Evolutionary conservation across 2,329 filamentous ascomycete genomes (phyloP).

Genomic region (Apiospora marii): DNA sequence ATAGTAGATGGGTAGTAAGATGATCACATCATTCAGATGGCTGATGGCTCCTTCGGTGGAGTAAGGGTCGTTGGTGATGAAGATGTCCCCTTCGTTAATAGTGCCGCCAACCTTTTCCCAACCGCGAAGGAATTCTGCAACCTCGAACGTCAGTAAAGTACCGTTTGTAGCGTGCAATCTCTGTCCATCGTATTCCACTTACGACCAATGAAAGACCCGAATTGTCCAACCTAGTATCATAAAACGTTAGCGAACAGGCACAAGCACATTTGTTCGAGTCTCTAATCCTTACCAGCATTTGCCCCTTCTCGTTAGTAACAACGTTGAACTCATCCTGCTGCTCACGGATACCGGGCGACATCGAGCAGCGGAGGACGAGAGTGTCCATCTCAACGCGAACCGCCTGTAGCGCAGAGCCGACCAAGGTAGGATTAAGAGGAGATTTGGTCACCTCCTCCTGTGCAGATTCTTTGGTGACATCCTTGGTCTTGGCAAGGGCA

Average conservation of each 20-base stretch:
- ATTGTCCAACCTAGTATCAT: constrained; percentile 50
- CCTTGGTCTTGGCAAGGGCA: constrained; percentile 34
- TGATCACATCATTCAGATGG: constrained; percentile 59
- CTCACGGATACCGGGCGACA: constrained; percentile 59
- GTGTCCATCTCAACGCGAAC: constrained; percentile 59
- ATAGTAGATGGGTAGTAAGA: constrained; percentile 55
- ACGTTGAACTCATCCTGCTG: constrained; percentile 62
- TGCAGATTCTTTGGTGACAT: constrained; percentile 47
- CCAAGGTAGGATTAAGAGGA: constrained; percentile 52
- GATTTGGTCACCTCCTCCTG: constrained; percentile 46
- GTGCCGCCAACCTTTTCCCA: constrained; percentile 49
- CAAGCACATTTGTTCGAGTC: neutral
- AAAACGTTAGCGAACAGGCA: neutral
- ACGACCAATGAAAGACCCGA: constrained; percentile 55
- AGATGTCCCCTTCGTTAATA: constrained; percentile 57
- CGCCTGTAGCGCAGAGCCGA: constrained; percentile 53
- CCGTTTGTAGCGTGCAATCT: neutral
- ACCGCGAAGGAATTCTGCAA: constrained; percentile 49
- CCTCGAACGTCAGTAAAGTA: neutral
- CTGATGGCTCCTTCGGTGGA: constrained; percentile 57
- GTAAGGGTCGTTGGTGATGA: constrained; percentile 60
- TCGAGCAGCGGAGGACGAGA: constrained; percentile 57
- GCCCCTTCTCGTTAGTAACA: constrained; percentile 55
- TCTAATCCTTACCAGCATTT: constrained; percentile 49
- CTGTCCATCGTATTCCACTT: neutral